Conservation (phyloP, 768 basidiomycete species). For the Agaricus subrufescens region DNA sequence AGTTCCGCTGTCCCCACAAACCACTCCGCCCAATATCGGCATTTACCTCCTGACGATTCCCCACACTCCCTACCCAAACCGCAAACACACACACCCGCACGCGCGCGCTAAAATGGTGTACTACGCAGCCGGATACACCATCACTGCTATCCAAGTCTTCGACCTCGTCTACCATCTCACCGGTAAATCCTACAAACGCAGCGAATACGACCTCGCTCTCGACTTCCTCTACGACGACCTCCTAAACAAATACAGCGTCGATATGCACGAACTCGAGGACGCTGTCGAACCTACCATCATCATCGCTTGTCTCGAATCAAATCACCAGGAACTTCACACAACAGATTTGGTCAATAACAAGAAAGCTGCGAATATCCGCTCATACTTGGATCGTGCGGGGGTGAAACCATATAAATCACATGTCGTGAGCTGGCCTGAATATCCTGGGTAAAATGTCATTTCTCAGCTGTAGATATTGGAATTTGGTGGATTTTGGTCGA, state of each 20-base stretch:
- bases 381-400: conserved; percentile 4
- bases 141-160: conserved; percentile 7
- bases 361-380: neutral
- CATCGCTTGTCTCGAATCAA: conserved; percentile 7
- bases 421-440: neutral
- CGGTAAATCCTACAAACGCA: conserved; percentile 4
- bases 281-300: conserved; percentile 5
- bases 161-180: conserved; percentile 11
- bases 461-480: no score
- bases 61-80: neutral
- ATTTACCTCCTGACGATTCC: neutral
- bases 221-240: conserved; percentile 6
- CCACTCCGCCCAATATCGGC: neutral
- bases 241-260: conserved; percentile 2
- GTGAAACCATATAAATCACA: conserved; percentile 4
- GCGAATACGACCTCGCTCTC: conserved; percentile 1
- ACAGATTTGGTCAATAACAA: neutral
- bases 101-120: conserved; percentile 1
- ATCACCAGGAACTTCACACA: neutral
- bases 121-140: conserved; percentile 9
- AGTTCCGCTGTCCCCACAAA: no score
- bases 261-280: conserved; percentile 7
- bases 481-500: no score
- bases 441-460: neutral
- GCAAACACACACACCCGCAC: neutral